Percentiles rank a stretch among this genome's conserved stretches.
phyloP scores from a whole-genome alignment of 768 basidiomycete genomes.

The Macrolepiota albuminosa region DNA sequence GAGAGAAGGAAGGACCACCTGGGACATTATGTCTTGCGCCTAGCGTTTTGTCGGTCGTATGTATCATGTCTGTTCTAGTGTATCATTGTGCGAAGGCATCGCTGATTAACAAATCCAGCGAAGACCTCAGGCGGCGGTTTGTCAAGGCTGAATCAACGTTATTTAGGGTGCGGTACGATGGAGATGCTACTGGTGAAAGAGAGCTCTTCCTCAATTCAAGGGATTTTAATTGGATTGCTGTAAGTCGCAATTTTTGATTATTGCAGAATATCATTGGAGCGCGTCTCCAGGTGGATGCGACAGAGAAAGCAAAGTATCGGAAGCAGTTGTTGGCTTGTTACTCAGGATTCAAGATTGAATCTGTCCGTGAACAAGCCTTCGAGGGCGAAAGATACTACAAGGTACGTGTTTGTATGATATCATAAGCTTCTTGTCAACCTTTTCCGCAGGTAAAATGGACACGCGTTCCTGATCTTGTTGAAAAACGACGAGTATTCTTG shows the following conservation, averaged over 20 bases:
- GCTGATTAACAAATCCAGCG: constrained; percentile 40
- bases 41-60: constrained; percentile 96
- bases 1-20: constrained; percentile 83
- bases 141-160: constrained; percentile 84
- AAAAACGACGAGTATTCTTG: constrained; percentile 73
- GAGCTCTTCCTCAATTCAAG: constrained; percentile 59
- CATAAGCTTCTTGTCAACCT: neutral
- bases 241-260: constrained; percentile 23
- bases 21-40: constrained; percentile 88
- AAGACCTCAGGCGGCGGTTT: constrained; percentile 85
- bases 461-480: constrained; percentile 88
- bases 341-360: constrained; percentile 30
- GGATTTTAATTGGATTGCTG: constrained; percentile 63
- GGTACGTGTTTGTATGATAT: constrained; percentile 30
- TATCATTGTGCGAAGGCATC: neutral
- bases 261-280: neutral
- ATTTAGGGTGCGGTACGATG: constrained; percentile 79
- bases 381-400: constrained; percentile 70
- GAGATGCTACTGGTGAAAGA: constrained; percentile 51
- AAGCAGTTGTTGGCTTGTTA: constrained; percentile 48
- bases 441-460: constrained; percentile 85
- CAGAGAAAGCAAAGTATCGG: constrained; percentile 48
- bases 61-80: constrained; percentile 26
- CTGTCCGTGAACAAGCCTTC: constrained; percentile 29
- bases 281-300: constrained; percentile 39